These are phyloP conservation scores for Trichophyton simii DNA, from an alignment of 2,329 filamentous ascomycete genomes.

Conservation along the genomic window DNA sequence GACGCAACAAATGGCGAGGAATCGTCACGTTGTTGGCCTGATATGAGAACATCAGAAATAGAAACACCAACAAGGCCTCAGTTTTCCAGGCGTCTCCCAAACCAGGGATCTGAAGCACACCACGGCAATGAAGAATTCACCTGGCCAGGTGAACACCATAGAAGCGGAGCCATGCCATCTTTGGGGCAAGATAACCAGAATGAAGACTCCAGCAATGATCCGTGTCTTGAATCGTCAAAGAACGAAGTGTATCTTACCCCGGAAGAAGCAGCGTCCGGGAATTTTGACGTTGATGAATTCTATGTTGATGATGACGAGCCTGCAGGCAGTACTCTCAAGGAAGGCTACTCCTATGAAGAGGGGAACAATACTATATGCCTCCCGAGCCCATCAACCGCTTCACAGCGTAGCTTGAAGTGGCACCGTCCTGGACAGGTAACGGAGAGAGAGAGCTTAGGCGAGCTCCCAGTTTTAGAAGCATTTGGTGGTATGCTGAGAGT, in stretches of 20 bases:
- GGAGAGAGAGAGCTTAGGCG: background rate
- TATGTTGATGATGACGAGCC: background rate
- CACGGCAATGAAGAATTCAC: too few relatives aligned
- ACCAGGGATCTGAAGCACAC: background rate
- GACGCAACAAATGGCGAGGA: background rate
- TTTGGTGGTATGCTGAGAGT: slow-evolving; percentile 3
- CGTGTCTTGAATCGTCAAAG: background rate
- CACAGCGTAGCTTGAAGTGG: slow-evolving; percentile 15
- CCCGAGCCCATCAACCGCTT: slow-evolving; percentile 16
- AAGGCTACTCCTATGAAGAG: background rate
- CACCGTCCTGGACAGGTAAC: slow-evolving; percentile 10
- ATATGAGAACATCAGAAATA: background rate
- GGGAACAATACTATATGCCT: slow-evolving; percentile 8
- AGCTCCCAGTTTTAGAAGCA: slow-evolving; percentile 1
- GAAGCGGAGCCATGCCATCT: background rate
- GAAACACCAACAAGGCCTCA: background rate
- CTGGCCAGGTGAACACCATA: background rate
- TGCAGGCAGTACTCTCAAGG: background rate
- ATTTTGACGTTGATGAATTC: background rate
- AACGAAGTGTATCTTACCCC: background rate
- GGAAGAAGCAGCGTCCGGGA: background rate
- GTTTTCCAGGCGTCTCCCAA: too few relatives aligned
- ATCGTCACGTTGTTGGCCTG: background rate
- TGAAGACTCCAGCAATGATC: background rate
- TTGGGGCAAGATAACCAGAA: background rate